These are phyloP conservation scores for Anacardium occidentale DNA, from an alignment of 345 rosid genomes.

Conservation along the genomic window DNA sequence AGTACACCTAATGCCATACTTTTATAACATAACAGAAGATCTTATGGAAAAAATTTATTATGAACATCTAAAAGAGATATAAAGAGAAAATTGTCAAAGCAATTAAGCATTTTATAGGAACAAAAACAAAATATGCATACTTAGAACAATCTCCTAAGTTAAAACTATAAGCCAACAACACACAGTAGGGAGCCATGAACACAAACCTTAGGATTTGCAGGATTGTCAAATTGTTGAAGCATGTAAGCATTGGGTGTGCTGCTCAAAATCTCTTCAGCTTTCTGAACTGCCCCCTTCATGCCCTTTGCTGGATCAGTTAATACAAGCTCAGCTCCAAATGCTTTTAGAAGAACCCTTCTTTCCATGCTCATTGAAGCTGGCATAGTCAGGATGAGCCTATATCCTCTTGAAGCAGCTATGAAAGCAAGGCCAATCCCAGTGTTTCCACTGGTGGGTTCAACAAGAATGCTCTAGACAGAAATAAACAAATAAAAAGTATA, in stretches of 20 bases:
- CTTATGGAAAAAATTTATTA: background rate
- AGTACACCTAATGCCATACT: background rate
- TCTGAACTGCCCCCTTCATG: conserved; percentile 72
- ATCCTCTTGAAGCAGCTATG: conserved; percentile 81
- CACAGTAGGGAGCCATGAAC: background rate
- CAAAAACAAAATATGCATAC: background rate
- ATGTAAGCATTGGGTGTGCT: conserved; percentile 65
- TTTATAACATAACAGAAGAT: conserved; percentile 6
- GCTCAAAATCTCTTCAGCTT: conserved; percentile 68
- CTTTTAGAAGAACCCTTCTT: conserved; percentile 76
- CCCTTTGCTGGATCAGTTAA: conserved; percentile 82
- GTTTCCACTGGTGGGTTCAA: conserved; percentile 93
- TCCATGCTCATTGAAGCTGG: conserved; percentile 84
- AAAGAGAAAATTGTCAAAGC: background rate
- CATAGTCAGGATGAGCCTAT: conserved; percentile 71
- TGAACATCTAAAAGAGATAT: background rate
- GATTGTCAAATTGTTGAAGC: conserved; percentile 88
- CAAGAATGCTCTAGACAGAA: conserved; percentile 53
- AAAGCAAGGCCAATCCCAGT: conserved; percentile 92
- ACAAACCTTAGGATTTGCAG: conserved; percentile 80
- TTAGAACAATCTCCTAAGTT: conserved; percentile 3
- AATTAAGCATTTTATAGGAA: background rate
- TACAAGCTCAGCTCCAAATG: conserved; percentile 88
- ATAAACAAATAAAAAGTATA: conserved; percentile 4
- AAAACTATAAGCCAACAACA: background rate